Conservation (phyloP, 148 eudicot genomes). For the Camellia japonica region DNA sequence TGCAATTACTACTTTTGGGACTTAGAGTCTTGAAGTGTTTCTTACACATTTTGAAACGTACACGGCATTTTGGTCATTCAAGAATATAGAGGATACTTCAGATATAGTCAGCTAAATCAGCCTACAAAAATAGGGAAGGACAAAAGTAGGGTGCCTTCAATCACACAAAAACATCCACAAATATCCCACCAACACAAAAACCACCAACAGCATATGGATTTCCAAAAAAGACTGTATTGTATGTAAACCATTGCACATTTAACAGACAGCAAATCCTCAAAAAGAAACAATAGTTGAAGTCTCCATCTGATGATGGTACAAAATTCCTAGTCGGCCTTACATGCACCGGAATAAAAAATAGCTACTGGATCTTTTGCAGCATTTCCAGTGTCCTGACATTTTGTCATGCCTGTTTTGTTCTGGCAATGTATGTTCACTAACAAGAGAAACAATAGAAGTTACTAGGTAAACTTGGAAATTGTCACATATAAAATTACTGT, state of each 20-base stretch:
- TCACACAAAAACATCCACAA: neutral
- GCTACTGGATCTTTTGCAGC: neutral
- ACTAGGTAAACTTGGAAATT: neutral
- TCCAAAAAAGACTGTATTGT: neutral
- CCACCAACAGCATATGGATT: neutral
- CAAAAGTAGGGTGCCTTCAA: neutral
- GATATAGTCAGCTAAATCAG: neutral
- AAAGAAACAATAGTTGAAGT: too few species aligned
- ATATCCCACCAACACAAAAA: neutral
- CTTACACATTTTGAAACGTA: neutral
- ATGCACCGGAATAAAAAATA: neutral
- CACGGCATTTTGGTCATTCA: slow-evolving; percentile 1
- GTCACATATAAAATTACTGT: neutral
- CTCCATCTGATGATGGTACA: neutral
- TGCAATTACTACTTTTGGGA: neutral
- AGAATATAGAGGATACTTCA: neutral
- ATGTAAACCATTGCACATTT: slow-evolving; percentile 4
- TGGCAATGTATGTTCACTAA: slow-evolving; percentile 1
- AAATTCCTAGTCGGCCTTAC: neutral
- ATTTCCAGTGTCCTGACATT: neutral
- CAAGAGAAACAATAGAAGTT: neutral
- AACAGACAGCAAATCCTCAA: too few species aligned
- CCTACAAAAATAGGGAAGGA: neutral
- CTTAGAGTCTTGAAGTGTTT: neutral
- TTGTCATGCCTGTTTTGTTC: neutral